These are phyloP conservation scores for Taphrina sp. DNA, from an alignment of 1,139 yeast species.

Conservation along the genomic window DNA sequence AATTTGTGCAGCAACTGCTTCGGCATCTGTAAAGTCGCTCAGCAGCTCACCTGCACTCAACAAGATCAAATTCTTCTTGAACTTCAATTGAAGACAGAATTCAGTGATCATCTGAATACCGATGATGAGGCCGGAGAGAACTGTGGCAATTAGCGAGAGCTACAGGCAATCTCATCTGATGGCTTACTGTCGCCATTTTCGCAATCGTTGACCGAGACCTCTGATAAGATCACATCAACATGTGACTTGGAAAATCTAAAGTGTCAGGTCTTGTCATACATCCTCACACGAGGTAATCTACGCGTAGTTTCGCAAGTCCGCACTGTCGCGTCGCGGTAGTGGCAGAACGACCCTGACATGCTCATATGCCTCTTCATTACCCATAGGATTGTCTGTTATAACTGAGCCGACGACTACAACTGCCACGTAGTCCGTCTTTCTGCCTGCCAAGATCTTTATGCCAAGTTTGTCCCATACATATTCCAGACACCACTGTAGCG, in stretches of 20 bases:
- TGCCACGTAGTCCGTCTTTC: conserved; percentile 59
- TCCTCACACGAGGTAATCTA: too few species aligned
- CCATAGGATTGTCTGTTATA: conserved; percentile 32
- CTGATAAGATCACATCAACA: conserved; percentile 40
- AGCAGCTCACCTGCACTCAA: conserved; percentile 48
- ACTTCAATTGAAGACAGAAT: conserved; percentile 45
- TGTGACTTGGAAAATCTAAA: conserved; percentile 34
- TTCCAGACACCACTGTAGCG: conserved; percentile 48
- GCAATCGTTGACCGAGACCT: conserved; percentile 41
- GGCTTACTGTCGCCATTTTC: conserved; percentile 41
- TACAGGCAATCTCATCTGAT: too few species aligned
- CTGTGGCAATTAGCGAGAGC: background rate
- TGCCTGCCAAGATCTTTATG: conserved; percentile 50
- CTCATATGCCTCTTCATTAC: conserved; percentile 13
- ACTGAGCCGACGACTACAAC: conserved; percentile 49
- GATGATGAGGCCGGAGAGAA: conserved; percentile 42
- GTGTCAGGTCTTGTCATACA: conserved; percentile 31
- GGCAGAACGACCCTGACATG: conserved; percentile 15
- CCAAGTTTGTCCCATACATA: conserved; percentile 51
- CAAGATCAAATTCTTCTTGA: conserved; percentile 48
- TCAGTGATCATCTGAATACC: conserved; percentile 44
- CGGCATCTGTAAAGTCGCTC: conserved; percentile 36
- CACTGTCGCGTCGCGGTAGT: conserved; percentile 9
- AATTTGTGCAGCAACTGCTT: conserved; percentile 37
- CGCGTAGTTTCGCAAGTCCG: conserved; percentile 19